Base-by-base conservation (phyloP, 2,329 filamentous ascomycete species). In the Aureobasidium musti region DNA sequence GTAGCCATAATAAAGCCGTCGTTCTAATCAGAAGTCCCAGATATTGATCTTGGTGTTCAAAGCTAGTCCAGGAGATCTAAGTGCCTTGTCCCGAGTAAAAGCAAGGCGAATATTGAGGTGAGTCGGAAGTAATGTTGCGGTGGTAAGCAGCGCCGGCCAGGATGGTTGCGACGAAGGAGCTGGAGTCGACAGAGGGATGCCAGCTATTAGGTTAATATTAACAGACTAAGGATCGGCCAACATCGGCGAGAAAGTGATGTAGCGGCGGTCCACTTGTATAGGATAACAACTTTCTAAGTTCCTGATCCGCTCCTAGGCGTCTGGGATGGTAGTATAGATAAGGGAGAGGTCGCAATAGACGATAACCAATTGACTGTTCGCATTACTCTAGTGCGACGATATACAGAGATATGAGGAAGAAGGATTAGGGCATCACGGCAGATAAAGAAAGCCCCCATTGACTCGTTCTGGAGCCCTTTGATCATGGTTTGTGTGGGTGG, bases 1-100 rank as follows among this genome's bases (percentile, higher is more conserved):
- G 61, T 64, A 23, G 61, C 61, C 61, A 64, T 54, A 11, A 30
- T 43, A 23, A 17, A 60, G 79, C 69, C 17, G 28, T n/a, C 7
- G 49, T 28, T 71, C 45, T 3, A 21, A 11, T 17, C 10, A 26
- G 33, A 26, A 39, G 33, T 56, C 33, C 30, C 10, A 26, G 6
- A 6, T 50, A 14, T 49, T 10, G 14, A 23, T 49, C 17, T 28
- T 2, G 13, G 28, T 26, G 19, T 33, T 5, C n/a, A 54, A 17
- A 28, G n/a, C 30, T 57, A 23, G 33, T 4, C 17, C 35, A 5
- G 7, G 7, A 30, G 26, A 10, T 1, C 7, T n/a, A 14, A 17
- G 21, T 14, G 26, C 19, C 14, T 19, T 17, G 8, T 52, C 23
- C 5, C 47, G 26, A n/a, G 26, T 33, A 2, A n/a, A 30, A 2